Evolutionary conservation across 768 basidiomycete species (phyloP).

Genomic region (Mycena maculata): DNA sequence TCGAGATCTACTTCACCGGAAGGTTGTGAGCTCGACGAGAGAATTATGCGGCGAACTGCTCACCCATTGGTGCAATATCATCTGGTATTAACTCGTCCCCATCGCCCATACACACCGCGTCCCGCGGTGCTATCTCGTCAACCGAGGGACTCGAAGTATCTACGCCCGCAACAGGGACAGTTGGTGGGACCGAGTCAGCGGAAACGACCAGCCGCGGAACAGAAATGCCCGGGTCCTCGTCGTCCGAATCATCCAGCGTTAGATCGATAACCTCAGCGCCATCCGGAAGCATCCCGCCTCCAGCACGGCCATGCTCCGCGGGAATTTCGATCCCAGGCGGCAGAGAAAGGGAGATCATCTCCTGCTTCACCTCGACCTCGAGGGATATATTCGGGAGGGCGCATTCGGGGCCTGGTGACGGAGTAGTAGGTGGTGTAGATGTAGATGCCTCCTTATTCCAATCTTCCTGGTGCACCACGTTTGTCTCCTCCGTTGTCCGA

Average conservation of each 20-base stretch:
- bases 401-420: no score
- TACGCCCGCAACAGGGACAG: not conserved
- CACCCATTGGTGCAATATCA: conserved; percentile 3
- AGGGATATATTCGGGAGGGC: no score
- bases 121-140: not conserved
- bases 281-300: not conserved
- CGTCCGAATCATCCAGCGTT: conserved; percentile 31
- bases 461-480: not conserved
- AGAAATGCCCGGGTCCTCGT: conserved; percentile 10
- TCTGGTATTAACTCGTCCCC: not conserved
- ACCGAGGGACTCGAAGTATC: not conserved
- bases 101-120: not conserved
- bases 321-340: not conserved
- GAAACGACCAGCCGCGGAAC: not conserved
- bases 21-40: not conserved
- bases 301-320: not conserved
- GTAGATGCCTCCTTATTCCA: not conserved
- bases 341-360: not conserved
- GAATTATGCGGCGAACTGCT: not conserved
- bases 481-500: no score
- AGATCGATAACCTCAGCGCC: conserved; percentile 24
- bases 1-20: not conserved
- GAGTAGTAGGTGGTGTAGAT: no score
- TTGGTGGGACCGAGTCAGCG: not conserved
- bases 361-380: conserved; percentile 15